phyloP scores from a whole-genome alignment of 2,329 filamentous ascomycete species.

The Calonectria crousiana region DNA sequence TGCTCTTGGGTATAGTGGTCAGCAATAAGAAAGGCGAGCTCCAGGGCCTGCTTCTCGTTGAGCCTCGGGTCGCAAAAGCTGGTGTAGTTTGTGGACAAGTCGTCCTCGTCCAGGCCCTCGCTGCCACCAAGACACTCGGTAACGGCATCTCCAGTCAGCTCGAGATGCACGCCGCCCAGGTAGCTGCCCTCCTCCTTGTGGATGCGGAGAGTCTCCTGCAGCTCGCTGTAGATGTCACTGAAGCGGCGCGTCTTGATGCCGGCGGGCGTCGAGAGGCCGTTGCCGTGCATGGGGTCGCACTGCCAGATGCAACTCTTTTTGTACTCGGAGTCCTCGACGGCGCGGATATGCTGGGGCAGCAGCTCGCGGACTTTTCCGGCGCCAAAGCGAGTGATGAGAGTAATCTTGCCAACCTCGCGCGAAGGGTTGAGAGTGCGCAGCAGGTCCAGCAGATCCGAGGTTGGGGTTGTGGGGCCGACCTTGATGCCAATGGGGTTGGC shows the following conservation, averaged over 20 bases:
- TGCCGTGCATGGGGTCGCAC: conserved; percentile 98
- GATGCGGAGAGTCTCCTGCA: conserved; percentile 84
- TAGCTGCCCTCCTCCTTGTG: conserved; percentile 88
- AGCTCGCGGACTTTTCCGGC: conserved; percentile 80
- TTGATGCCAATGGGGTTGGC: conserved; percentile 98
- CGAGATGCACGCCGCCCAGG: conserved; percentile 93
- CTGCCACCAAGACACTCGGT: conserved; percentile 96
- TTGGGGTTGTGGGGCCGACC: conserved; percentile 87
- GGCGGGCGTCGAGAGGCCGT: conserved; percentile 74
- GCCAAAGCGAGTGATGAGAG: conserved; percentile 95
- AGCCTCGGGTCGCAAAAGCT: conserved; percentile 95
- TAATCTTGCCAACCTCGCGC: conserved; percentile 90
- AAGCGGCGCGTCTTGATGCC: conserved; percentile 96
- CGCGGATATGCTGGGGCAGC: conserved; percentile 87
- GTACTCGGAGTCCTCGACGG: conserved; percentile 84
- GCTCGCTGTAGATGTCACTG: conserved; percentile 88
- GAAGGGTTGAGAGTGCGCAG: conserved; percentile 88
- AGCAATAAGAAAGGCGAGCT: conserved; percentile 93
- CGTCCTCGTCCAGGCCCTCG: conserved; percentile 87
- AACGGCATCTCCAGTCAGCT: conserved; percentile 94
- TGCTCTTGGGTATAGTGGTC: conserved; percentile 73
- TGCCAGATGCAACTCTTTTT: conserved; percentile 85
- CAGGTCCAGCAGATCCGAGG: conserved; percentile 80
- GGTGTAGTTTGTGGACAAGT: conserved; percentile 90
- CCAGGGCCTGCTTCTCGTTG: conserved; percentile 97